Evolutionary conservation across 2,329 filamentous ascomycete genomes (phyloP).

Genomic region (Thielaviopsis musarum): DNA sequence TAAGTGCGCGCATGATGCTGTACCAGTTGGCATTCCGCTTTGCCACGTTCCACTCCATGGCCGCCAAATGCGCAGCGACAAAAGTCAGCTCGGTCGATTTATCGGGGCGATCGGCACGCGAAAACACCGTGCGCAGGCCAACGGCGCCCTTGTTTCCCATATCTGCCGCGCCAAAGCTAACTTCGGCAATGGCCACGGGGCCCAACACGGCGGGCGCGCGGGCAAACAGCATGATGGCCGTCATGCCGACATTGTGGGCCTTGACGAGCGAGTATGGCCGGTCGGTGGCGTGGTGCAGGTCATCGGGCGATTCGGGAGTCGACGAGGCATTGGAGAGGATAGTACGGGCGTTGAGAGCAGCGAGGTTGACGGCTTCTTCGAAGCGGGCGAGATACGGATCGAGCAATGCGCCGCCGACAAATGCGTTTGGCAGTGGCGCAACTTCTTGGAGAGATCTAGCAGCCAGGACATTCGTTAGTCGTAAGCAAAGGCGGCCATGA

Average conservation of each 20-base stretch:
- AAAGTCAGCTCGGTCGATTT: slow-evolving; percentile 56
- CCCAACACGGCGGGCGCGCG: slow-evolving; percentile 43
- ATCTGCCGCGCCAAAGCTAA: slow-evolving; percentile 68
- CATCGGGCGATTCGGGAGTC: slow-evolving; percentile 2
- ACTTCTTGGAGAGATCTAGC: slow-evolving; percentile 75
- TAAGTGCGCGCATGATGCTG: slow-evolving; percentile 59
- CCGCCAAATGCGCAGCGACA: slow-evolving; percentile 72
- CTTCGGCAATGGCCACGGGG: slow-evolving; percentile 58
- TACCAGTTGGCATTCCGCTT: slow-evolving; percentile 79
- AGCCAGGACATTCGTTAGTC: background rate
- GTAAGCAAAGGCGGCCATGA: background rate
- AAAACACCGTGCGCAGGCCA: slow-evolving; percentile 53
- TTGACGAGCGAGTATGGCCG: slow-evolving; percentile 52
- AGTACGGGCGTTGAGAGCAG: slow-evolving; percentile 29
- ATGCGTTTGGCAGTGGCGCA: slow-evolving; percentile 66
- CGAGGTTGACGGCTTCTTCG: slow-evolving; percentile 53
- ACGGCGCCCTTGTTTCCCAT: slow-evolving; percentile 96
- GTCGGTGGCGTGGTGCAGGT: slow-evolving; percentile 15
- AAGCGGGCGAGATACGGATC: slow-evolving; percentile 59
- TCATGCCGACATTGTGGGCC: slow-evolving; percentile 71
- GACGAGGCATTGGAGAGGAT: slow-evolving; percentile 13
- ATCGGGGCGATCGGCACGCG: slow-evolving; percentile 19
- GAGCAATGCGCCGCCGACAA: slow-evolving; percentile 70
- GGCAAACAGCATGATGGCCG: slow-evolving; percentile 72
- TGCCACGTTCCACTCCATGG: slow-evolving; percentile 64